Conservation (phyloP, 768 basidiomycete genomes). For the Leccinum broughii region DNA sequence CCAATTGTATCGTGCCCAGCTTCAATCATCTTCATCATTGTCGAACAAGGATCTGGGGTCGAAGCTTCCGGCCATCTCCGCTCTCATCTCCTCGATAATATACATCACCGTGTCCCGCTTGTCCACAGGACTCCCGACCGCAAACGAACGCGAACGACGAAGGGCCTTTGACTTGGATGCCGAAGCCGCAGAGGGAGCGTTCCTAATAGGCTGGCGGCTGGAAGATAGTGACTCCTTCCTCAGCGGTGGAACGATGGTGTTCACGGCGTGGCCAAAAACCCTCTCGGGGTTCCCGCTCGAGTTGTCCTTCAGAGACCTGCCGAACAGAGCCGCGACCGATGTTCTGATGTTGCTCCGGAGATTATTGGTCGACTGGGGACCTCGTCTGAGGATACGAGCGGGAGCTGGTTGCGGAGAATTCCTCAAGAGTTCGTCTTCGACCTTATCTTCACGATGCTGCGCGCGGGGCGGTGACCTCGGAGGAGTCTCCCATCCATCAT, state of each 20-base stretch:
- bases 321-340: slow-evolving; percentile 7
- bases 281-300: slow-evolving; percentile 1
- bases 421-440: slow-evolving; percentile 10
- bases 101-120: slow-evolving; percentile 15
- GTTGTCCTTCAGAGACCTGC: slow-evolving; percentile 4
- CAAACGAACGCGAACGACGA: slow-evolving; percentile 29
- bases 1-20: neutral
- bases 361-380: slow-evolving; percentile 4
- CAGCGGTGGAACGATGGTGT: slow-evolving; percentile 9
- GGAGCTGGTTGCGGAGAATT: slow-evolving; percentile 2
- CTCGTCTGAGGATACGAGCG: slow-evolving; percentile 12
- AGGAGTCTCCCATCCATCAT: slow-evolving; percentile 6
- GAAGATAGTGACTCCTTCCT: slow-evolving; percentile 19
- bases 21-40: slow-evolving; percentile 10
- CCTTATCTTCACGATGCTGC: neutral
- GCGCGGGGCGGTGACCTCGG: neutral
- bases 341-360: slow-evolving; percentile 7
- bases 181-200: slow-evolving; percentile 5
- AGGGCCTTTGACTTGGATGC: slow-evolving; percentile 12
- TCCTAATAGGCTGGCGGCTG: neutral
- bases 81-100: slow-evolving; percentile 22
- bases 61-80: slow-evolving; percentile 15
- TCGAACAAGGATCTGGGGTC: slow-evolving; percentile 21
- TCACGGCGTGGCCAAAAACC: slow-evolving; percentile 20
- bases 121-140: slow-evolving; percentile 7